These are phyloP conservation scores for Cynara cardunculus DNA, from an alignment of 129 eudicot genomes.

Conservation along the genomic window DNA sequence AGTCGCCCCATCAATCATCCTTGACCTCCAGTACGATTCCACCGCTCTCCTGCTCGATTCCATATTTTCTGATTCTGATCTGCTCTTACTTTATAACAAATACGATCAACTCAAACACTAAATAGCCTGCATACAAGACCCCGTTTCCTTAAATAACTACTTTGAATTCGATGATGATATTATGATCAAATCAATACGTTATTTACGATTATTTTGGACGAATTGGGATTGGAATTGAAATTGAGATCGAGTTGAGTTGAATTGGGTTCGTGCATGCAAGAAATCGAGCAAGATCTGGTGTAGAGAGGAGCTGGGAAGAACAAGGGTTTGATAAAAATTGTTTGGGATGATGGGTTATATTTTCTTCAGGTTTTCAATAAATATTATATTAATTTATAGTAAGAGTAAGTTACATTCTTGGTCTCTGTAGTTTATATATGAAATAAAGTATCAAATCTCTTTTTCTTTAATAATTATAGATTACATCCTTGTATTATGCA, in stretches of 20 bases:
- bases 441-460: too few relatives aligned
- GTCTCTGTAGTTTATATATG: too few relatives aligned
- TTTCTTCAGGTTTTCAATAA: neutral
- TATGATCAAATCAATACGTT: neutral
- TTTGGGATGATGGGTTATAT: neutral
- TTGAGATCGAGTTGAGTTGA: slow-evolving; percentile 17
- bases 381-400: too few relatives aligned
- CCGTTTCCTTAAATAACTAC: neutral
- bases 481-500: too few relatives aligned
- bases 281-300: slow-evolving; percentile 31
- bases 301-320: slow-evolving; percentile 1
- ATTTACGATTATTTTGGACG: neutral
- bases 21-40: slow-evolving; percentile 94
- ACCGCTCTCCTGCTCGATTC: slow-evolving; percentile 99
- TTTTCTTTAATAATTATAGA: too few relatives aligned
- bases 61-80: slow-evolving; percentile 38
- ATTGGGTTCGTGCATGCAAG: slow-evolving; percentile 23
- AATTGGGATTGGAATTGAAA: neutral
- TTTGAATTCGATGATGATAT: slow-evolving; percentile 7
- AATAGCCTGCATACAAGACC: neutral
- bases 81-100: neutral
- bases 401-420: too few relatives aligned
- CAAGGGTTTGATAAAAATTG: slow-evolving; percentile 9
- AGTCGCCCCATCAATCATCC: slow-evolving; percentile 81
- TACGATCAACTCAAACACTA: slow-evolving; percentile 22